A percentile compares a stretch with the other conserved stretches of the same genome.
phyloP scores from a whole-genome alignment of 2,329 filamentous ascomycete genomes.

The Colletotrichum lindemuthianum region DNA sequence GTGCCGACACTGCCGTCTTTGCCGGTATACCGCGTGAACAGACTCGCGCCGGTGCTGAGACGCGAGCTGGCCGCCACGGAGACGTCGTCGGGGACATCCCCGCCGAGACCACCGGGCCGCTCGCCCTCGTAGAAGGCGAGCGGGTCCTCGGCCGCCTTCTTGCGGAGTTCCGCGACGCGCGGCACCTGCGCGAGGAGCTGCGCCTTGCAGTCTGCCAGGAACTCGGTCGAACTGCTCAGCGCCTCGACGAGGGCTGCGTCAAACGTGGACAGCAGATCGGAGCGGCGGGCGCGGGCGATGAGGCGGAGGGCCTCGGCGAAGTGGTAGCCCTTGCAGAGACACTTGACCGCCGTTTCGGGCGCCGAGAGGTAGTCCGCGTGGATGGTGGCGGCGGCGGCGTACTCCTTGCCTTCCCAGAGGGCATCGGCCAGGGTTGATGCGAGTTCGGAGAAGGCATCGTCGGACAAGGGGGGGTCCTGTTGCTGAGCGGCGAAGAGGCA shows the following conservation, averaged over 20 bases:
- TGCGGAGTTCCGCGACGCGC: constrained; percentile 82
- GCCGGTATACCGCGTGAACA: constrained; percentile 93
- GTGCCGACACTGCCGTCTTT: constrained; percentile 72
- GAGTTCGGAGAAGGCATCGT: constrained; percentile 70
- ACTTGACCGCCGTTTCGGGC: constrained; percentile 74
- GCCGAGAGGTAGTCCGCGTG: constrained; percentile 84
- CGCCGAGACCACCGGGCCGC: constrained; percentile 61
- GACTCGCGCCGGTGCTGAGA: constrained; percentile 81
- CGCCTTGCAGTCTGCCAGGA: constrained; percentile 90
- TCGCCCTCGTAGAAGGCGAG: constrained; percentile 90
- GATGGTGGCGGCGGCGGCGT: constrained; percentile 80
- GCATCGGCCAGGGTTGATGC: constrained; percentile 81
- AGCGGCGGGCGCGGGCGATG: constrained; percentile 67
- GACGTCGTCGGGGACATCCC: constrained; percentile 89
- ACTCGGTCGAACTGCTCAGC: constrained; percentile 84
- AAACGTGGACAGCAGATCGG: constrained; percentile 73
- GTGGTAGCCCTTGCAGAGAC: constrained; percentile 85
- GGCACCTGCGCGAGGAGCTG: constrained; percentile 89
- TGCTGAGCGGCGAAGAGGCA: constrained; percentile 82
- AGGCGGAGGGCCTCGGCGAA: constrained; percentile 92
- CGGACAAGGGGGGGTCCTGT: constrained; percentile 67
- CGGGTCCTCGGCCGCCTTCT: constrained; percentile 84
- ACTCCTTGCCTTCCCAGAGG: constrained; percentile 86
- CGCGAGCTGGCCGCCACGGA: constrained; percentile 86
- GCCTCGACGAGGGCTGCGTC: constrained; percentile 85